phyloP scores from a whole-genome alignment of 164 flowering plant species.

The Platanus orientalis region DNA sequence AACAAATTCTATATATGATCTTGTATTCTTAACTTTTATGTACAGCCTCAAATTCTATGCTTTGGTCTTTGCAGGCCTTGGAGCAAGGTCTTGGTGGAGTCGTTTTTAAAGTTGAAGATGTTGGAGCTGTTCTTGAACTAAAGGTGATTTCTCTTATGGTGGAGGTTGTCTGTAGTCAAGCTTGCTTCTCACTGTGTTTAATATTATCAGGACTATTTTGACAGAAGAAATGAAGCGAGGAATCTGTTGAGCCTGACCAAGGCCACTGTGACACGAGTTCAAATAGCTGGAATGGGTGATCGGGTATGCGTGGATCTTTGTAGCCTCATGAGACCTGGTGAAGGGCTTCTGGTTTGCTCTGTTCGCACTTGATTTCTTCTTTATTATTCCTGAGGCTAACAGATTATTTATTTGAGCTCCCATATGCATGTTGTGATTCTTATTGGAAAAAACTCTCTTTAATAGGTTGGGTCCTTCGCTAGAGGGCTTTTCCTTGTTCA shows the following conservation, averaged over 20 bases:
- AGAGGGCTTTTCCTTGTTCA: constrained; percentile 93
- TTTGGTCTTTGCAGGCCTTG: constrained; percentile 50
- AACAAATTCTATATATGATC: background rate
- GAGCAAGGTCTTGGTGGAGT: constrained; percentile 86
- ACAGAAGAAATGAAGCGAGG: constrained; percentile 53
- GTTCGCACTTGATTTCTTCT: constrained; percentile 1
- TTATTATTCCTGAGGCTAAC: background rate
- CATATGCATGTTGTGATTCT: constrained; percentile 1
- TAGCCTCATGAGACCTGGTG: constrained; percentile 89
- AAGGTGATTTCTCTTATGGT: constrained; percentile 46
- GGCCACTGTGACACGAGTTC: constrained; percentile 53
- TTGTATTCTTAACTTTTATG: background rate
- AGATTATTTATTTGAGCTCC: background rate
- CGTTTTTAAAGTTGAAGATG: constrained; percentile 68
- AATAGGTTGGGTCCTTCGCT: constrained; percentile 86
- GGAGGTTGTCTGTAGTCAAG: constrained; percentile 1
- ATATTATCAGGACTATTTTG: constrained; percentile 69
- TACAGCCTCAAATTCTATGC: background rate
- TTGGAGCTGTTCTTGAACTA: constrained; percentile 49
- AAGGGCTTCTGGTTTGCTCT: constrained; percentile 80
- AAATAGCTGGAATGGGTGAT: constrained; percentile 84
- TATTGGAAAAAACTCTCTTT: background rate
- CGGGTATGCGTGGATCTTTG: constrained; percentile 95
- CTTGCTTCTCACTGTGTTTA: constrained; percentile 20
- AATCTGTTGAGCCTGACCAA: constrained; percentile 50